Base-by-base conservation (phyloP, 2,329 filamentous ascomycete species). In the Nigrospora sphaerica region DNA sequence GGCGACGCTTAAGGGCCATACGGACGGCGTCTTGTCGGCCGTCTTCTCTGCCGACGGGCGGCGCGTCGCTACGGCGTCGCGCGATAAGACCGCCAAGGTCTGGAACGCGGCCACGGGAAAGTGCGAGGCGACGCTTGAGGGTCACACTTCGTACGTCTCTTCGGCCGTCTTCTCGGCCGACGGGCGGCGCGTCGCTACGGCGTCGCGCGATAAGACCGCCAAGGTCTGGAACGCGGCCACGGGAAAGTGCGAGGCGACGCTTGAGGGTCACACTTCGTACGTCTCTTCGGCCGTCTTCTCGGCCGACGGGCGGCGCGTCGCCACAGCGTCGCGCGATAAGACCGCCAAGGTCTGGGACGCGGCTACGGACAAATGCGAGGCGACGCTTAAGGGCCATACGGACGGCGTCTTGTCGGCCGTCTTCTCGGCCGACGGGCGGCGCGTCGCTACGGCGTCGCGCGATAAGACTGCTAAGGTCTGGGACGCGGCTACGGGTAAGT, bases 161-260 rank as follows among this genome's bases (percentile, higher is more conserved):
- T 38, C 33, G 18, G 35, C 19, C 18, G 35, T 19, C 17, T 45
- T 45, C 43, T 45, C 43, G 43, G 23, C 43, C 6, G 35, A 45
- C 18, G 33, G 34, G 6, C 34, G 16, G 23, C 35, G 33, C 12
- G n/a, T 45, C 23, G 35, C 12, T 14, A 32, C 43, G 34, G 43
- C 33, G 34, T 45, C 43, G n/a, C 4, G 17, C 31, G 43, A 45
- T 19, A 11, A 32, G 13, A 45, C 43, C 34, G 43, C 18, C 12
- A 3, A 13, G 35, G 18, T 45, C 32, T 39, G 35, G 43, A 19
- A 45, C 36, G 43, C 35, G n/a, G 28, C 14, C 11, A 32, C 35
- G 35, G 43, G 43, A 19, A 12, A 4, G 5, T 42, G 39, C 39
- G 11, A 5, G 6, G 9, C n/a, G n/a, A n/a, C n/a, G n/a, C n/a